Conservation (phyloP, 495 filamentous ascomycete genomes). For the Aspergillus nidulans region DNA sequence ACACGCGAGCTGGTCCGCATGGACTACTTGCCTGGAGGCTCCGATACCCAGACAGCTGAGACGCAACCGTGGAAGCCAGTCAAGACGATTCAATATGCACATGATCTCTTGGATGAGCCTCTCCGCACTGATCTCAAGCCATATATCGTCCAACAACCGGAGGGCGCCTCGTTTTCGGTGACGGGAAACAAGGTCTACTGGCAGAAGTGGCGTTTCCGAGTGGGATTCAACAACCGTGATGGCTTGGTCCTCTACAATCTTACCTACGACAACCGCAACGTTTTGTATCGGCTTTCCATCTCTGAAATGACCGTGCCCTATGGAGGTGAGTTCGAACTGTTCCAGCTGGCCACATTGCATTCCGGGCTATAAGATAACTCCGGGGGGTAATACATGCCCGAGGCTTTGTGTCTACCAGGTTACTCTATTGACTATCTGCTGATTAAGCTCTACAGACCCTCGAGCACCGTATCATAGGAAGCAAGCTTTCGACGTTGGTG, state of each 20-base stretch:
- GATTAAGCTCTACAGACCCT: conserved; percentile 49
- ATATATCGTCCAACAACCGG: conserved; percentile 69
- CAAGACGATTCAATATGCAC: conserved; percentile 51
- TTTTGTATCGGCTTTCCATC: conserved; percentile 66
- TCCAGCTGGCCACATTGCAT: no score
- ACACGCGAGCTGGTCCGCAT: conserved; percentile 59
- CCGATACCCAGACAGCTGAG: conserved; percentile 21
- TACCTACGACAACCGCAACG: conserved; percentile 60
- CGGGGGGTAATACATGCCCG: no score
- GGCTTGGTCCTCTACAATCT: conserved; percentile 61
- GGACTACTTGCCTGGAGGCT: conserved; percentile 45
- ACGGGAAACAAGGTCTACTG: conserved; percentile 52
- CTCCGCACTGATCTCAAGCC: conserved; percentile 64
- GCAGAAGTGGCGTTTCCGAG: conserved; percentile 66
- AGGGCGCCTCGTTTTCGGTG: conserved; percentile 65
- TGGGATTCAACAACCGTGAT: conserved; percentile 62
- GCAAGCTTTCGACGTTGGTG: conserved; percentile 66
- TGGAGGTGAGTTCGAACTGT: conserved; percentile 37
- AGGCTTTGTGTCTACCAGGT: not conserved
- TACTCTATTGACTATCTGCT: not conserved
- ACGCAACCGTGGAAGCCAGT: conserved; percentile 45
- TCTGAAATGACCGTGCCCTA: conserved; percentile 73
- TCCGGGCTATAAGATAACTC: no score
- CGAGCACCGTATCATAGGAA: conserved; percentile 64
- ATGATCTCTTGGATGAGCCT: conserved; percentile 34